A percentile compares a stretch with the other conserved stretches of the same genome.
Conservation (phyloP, 106 monocot genomes). For the Triglochin maritima region DNA sequence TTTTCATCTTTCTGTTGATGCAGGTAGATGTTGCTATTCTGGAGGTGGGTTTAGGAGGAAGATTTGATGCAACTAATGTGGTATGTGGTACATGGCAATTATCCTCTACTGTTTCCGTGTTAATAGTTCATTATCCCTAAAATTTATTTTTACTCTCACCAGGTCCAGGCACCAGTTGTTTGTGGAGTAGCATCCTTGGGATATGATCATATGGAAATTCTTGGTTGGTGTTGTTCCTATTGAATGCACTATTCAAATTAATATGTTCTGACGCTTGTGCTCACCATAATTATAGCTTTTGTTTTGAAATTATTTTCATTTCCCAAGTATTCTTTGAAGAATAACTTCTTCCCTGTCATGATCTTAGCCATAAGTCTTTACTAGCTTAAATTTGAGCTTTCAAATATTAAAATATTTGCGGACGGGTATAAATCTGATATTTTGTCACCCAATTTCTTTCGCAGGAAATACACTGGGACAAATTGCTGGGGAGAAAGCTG, state of each 20-base stretch:
- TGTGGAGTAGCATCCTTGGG: constrained; percentile 94
- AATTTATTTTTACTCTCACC: background rate
- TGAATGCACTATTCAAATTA: background rate
- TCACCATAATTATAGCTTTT: background rate
- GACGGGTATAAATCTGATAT: too few species aligned
- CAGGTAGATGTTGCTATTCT: constrained; percentile 34
- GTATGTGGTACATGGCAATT: constrained; percentile 7
- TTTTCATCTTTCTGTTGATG: background rate
- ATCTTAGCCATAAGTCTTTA: too few species aligned
- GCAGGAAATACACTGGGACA: constrained; percentile 78
- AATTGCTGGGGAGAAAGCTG: constrained; percentile 98
- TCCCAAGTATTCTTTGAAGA: background rate
- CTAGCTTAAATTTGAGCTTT: too few species aligned
- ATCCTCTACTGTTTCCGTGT: background rate
- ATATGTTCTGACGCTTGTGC: background rate
- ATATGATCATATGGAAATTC: constrained; percentile 98
- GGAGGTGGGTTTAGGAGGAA: constrained; percentile 30
- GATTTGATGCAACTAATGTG: constrained; percentile 31
- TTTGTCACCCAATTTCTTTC: too few species aligned
- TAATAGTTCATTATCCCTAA: background rate
- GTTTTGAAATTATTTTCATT: background rate
- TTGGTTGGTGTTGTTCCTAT: constrained; percentile 40
- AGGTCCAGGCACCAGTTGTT: constrained; percentile 74
- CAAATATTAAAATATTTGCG: too few species aligned
- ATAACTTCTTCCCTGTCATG: background rate